Conservation (phyloP, 2,329 filamentous ascomycete species). For the Allantophomopsis cytisporea region DNA sequence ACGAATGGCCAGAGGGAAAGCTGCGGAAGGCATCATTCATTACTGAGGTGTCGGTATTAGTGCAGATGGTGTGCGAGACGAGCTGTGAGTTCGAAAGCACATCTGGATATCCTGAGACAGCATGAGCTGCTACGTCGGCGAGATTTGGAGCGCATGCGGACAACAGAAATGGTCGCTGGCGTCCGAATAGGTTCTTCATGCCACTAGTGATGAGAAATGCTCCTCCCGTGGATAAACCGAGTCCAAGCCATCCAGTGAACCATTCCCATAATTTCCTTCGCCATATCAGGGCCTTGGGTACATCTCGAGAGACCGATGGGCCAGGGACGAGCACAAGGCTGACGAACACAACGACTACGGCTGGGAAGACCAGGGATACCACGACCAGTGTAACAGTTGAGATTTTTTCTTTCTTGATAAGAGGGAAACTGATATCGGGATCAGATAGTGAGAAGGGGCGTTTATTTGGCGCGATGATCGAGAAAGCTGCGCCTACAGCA, state of each 20-base stretch:
- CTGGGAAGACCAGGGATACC: constrained; percentile 50
- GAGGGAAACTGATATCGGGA: constrained; percentile 66
- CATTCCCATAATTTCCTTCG: constrained; percentile 82
- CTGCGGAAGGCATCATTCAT: constrained; percentile 74
- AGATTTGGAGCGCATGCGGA: constrained; percentile 67
- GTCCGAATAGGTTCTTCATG: constrained; percentile 64
- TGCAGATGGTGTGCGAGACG: constrained; percentile 68
- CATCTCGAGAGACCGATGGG: constrained; percentile 46
- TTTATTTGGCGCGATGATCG: constrained; percentile 47
- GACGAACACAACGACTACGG: constrained; percentile 53
- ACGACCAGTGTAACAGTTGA: constrained; percentile 50
- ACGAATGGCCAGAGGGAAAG: constrained; percentile 68
- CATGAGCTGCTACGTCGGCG: constrained; percentile 39
- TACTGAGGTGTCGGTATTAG: constrained; percentile 41
- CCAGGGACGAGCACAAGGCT: constrained; percentile 62
- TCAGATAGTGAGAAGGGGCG: constrained; percentile 62
- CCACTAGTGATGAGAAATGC: constrained; percentile 74
- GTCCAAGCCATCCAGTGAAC: constrained; percentile 73
- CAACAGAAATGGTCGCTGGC: constrained; percentile 49
- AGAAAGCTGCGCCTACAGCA: constrained; percentile 44
- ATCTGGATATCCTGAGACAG: constrained; percentile 45
- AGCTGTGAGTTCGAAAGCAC: constrained; percentile 45
- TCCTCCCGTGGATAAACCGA: constrained; percentile 57
- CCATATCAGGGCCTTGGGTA: constrained; percentile 55
- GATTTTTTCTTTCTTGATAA: constrained; percentile 57